Conservation (phyloP, 768 basidiomycete genomes). For the Leccinum aurantiacum region DNA sequence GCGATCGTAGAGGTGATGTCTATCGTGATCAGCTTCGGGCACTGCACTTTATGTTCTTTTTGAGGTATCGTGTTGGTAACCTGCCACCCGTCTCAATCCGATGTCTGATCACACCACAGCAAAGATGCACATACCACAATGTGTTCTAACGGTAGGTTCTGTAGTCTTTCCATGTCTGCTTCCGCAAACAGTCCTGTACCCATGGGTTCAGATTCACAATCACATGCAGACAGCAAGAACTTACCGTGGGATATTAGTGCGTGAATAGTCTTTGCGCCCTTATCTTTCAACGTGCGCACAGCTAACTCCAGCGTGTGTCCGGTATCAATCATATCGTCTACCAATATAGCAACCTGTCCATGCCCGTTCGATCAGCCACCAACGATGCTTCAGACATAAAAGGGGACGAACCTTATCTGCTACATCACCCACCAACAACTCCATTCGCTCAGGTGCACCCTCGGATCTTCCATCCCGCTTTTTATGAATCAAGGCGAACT, state of each 20-base stretch:
- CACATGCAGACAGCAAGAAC: constrained; percentile 16
- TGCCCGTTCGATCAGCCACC: constrained; percentile 7
- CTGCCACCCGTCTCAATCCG: constrained; percentile 36
- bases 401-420: constrained; percentile 65
- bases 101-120: background rate
- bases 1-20: constrained; percentile 92
- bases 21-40: constrained; percentile 81
- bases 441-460: constrained; percentile 77
- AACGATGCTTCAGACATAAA: background rate
- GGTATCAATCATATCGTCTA: constrained; percentile 99
- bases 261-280: constrained; percentile 83
- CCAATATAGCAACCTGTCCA: constrained; percentile 80
- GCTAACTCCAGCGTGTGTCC: constrained; percentile 88
- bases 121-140: constrained; percentile 64
- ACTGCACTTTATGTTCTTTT: constrained; percentile 56
- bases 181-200: constrained; percentile 75
- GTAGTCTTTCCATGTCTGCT: constrained; percentile 63
- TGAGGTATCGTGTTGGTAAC: constrained; percentile 97
- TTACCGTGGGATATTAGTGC: constrained; percentile 91
- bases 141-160: constrained; percentile 73
- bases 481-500: constrained; percentile 94
- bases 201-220: constrained; percentile 7
- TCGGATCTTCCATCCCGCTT: constrained; percentile 72
- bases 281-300: constrained; percentile 80
- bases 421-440: constrained; percentile 94